Evolutionary conservation across 148 eudicot genomes (phyloP).

Genomic region (Vaccinium darrowii): DNA sequence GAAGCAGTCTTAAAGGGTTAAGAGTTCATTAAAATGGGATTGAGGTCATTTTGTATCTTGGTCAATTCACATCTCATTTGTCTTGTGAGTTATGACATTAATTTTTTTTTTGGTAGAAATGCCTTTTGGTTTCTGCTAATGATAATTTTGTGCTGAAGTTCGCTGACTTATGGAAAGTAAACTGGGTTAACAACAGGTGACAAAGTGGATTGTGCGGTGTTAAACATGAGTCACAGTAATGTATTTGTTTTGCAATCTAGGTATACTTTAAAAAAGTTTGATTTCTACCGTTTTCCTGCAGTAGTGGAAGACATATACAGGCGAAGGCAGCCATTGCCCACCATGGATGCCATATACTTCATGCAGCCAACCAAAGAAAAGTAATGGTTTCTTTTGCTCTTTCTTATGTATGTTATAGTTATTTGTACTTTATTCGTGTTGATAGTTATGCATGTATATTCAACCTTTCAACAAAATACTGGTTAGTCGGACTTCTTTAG

Average conservation of each 20-base stretch:
- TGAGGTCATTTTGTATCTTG: not conserved
- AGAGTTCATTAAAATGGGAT: not conserved
- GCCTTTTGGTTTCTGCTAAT: not conserved
- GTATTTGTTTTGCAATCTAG: not conserved
- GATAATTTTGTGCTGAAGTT: not conserved
- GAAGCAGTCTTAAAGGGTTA: not conserved
- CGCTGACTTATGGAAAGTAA: not conserved
- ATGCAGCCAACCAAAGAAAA: constrained; percentile 91
- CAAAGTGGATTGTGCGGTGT: not conserved
- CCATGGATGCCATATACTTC: constrained; percentile 92
- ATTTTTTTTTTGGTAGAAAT: not conserved
- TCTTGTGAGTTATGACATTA: not conserved
- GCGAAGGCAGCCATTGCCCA: constrained; percentile 87
- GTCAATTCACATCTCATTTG: not conserved
- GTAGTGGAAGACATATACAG: constrained; percentile 96
- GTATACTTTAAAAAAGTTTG: not conserved
- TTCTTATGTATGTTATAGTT: not conserved
- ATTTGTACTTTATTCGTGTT: not conserved
- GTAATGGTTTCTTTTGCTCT: constrained; percentile 33
- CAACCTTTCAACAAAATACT: constrained; percentile 2
- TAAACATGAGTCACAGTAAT: not conserved
- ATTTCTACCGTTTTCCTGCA: constrained; percentile 34
- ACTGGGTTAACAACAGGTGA: not conserved
- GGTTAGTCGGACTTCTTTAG: not conserved
- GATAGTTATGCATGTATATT: not conserved